Base-by-base conservation (phyloP, 2,329 filamentous ascomycete species). In the Alternaria brassicae region DNA sequence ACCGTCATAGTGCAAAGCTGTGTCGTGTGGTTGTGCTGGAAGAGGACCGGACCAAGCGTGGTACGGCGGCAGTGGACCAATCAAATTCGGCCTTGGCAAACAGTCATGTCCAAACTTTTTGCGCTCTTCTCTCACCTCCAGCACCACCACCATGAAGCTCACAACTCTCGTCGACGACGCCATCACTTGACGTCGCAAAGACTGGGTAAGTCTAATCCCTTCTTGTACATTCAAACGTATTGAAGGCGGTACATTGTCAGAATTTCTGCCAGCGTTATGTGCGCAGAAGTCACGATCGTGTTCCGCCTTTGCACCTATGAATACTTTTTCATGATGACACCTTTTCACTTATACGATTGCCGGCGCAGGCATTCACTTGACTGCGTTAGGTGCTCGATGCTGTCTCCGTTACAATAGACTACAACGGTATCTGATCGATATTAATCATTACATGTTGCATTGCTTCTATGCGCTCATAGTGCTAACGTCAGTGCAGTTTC, bases 391-490 rank as follows among this genome's bases (percentile, higher is more conserved):
- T 56, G 60, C 53, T 70, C 72, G 65, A 72, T 77, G 73, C 65
- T 76, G 72, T 66, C 65, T 61, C 62, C 69, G 66, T 67, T 67
- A 69, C 65, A 66, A 70, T 71, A 76, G 74, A 77, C 74, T 77
- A 76, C 74, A 76, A 77, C 74, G 73, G 74, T 76, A 75, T 77
- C 74, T 77, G 74, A 77, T 66, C 60, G 40, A 23, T 27, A 32
- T 42, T 44, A 44, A 45, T 55, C 21, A 25, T 28, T 40, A 32
- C 56, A 56, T n/a, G 30, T 45, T 36, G 39, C 47, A 12, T 19
- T 36, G 44, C 36, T n/a, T 56, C 19, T 19, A 30, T 25, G 10
- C 17, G 25, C 54, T 34, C 37, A 55, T 21, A 27, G n/a, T 30
- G 47, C 65, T 65, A 54, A 68, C 56, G 36, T 37, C 23, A 10